A percentile compares a stretch with the other conserved stretches of the same genome.
Conservation (phyloP, 257 asterid species). For the Cynanchum wilfordii region DNA sequence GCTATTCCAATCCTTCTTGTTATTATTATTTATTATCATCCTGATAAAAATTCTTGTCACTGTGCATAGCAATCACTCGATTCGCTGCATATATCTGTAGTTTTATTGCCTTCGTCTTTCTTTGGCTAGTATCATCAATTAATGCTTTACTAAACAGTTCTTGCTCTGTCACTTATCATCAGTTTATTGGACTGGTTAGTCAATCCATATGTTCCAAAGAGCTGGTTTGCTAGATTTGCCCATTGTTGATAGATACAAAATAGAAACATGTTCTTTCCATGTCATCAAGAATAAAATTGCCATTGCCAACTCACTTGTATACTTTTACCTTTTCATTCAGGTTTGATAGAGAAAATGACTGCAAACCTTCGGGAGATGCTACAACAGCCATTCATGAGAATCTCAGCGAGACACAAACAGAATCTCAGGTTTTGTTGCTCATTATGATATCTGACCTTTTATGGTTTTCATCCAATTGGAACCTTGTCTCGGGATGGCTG, state of each 20-base stretch:
- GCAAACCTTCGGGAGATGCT: slow-evolving; percentile 31
- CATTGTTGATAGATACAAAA: background rate
- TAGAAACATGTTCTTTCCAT: background rate
- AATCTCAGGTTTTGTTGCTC: slow-evolving; percentile 67
- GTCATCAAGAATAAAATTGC: background rate
- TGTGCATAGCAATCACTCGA: background rate
- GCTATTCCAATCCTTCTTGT: background rate
- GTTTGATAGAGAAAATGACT: slow-evolving; percentile 47
- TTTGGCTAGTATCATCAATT: background rate
- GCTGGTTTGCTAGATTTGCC: background rate
- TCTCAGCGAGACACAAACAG: slow-evolving; percentile 90
- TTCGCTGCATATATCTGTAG: background rate
- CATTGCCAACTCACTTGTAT: slow-evolving; percentile 10
- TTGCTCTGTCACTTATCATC: background rate
- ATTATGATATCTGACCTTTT: slow-evolving; percentile 6
- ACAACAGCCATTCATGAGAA: slow-evolving; percentile 43
- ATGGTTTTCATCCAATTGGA: slow-evolving; percentile 16
- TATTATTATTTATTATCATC: no score
- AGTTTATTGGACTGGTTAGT: background rate
- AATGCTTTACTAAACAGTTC: background rate
- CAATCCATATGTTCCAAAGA: background rate
- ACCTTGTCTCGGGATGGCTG: background rate
- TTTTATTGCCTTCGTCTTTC: background rate
- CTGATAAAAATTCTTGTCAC: no score
- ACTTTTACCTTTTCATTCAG: slow-evolving; percentile 45